Conservation (phyloP, 805 yeast species). For the Metschnikowia anglica region DNA sequence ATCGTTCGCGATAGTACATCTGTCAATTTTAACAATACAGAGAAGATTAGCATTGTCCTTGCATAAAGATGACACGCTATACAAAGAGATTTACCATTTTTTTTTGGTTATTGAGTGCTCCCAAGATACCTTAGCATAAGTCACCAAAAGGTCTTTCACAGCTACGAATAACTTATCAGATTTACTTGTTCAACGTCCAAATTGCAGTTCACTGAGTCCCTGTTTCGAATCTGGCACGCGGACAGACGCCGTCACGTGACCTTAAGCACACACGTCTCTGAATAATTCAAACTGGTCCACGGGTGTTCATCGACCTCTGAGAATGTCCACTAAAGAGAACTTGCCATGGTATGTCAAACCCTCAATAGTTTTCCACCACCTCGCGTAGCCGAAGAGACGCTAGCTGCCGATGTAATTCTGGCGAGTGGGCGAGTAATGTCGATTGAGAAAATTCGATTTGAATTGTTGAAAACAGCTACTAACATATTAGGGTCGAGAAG, state of each 20-base stretch:
- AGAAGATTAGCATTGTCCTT: slow-evolving; percentile 99
- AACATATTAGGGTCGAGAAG: slow-evolving; percentile 73
- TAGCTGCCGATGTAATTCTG: neutral
- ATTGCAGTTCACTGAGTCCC: neutral
- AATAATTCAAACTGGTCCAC: neutral
- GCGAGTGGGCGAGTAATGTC: neutral
- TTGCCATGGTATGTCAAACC: slow-evolving; percentile 22
- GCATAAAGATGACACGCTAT: slow-evolving; percentile 99
- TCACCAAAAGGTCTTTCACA: too few relatives aligned
- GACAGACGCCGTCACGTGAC: slow-evolving; percentile 4
- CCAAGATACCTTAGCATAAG: too few relatives aligned
- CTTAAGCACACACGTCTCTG: neutral
- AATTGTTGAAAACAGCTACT: slow-evolving; percentile 13
- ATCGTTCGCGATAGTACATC: slow-evolving; percentile 52
- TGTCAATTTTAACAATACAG: slow-evolving; percentile 99
- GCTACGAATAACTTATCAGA: too few relatives aligned
- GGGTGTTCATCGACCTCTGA: slow-evolving; percentile 1
- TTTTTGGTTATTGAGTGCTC: too few relatives aligned
- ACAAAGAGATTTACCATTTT: slow-evolving; percentile 93
- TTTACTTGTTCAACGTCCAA: neutral
- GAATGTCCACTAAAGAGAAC: slow-evolving; percentile 18
- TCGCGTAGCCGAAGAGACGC: neutral
- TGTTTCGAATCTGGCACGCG: slow-evolving; percentile 13
- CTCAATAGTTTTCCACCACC: neutral
- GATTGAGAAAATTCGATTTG: neutral